These are phyloP conservation scores for Ailanthus altissimus DNA, from an alignment of 345 rosid species.

Conservation along the genomic window DNA sequence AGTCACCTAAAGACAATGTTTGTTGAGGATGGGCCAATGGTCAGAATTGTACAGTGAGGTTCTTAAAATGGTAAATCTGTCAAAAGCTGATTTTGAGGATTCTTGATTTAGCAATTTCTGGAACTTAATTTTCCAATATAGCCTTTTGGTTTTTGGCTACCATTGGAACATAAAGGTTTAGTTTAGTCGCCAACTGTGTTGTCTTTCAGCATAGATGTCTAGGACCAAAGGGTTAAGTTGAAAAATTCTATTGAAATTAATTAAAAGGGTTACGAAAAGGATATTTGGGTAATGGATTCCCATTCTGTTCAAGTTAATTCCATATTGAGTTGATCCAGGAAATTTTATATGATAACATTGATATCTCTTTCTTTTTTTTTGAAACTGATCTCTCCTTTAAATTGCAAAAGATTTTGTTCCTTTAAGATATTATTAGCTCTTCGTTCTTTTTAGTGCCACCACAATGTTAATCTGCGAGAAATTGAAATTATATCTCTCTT, in stretches of 20 bases:
- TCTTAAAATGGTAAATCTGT: conserved; percentile 40
- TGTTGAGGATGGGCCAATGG: conserved; percentile 29
- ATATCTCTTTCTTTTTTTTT: no score
- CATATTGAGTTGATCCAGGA: conserved; percentile 3
- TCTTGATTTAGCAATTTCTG: conserved; percentile 24
- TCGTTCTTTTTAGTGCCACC: neutral
- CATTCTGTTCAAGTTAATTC: neutral
- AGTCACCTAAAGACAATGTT: conserved; percentile 24
- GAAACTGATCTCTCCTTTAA: neutral
- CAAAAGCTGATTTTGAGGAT: conserved; percentile 31
- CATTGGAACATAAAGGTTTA: conserved; percentile 18
- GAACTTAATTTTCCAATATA: conserved; percentile 29
- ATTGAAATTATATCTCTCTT: no score
- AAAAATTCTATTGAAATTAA: conserved; percentile 23
- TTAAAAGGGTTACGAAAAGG: conserved; percentile 12
- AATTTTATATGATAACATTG: neutral
- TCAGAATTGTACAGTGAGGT: conserved; percentile 62
- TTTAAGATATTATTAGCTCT: neutral
- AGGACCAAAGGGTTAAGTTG: conserved; percentile 23
- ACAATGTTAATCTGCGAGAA: no score
- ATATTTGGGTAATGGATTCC: conserved; percentile 15
- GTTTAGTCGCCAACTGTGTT: conserved; percentile 29
- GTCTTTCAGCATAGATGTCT: conserved; percentile 30
- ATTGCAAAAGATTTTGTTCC: neutral
- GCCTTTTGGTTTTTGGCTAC: conserved; percentile 26